These are phyloP conservation scores for Aureobasidium sp. DNA, from an alignment of 2,329 filamentous ascomycete genomes.

Conservation along the genomic window DNA sequence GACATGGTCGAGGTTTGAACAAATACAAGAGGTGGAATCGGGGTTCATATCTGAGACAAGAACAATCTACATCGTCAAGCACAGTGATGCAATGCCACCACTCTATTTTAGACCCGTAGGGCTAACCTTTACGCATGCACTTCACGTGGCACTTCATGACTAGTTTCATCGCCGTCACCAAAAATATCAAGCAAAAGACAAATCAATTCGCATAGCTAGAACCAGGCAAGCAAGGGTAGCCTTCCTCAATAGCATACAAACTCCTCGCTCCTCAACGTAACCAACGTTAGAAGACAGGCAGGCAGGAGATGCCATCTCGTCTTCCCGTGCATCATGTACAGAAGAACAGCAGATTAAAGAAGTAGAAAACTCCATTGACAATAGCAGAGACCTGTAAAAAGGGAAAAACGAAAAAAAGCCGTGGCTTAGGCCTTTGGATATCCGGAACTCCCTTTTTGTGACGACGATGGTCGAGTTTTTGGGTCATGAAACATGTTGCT, in stretches of 20 bases:
- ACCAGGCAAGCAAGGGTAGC: conserved; percentile 35
- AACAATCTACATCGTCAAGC: not conserved
- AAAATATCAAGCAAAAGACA: conserved; percentile 3
- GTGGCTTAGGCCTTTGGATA: conserved; percentile 18
- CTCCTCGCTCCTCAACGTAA: conserved; percentile 18
- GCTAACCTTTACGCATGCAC: not conserved
- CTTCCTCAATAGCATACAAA: conserved; percentile 37
- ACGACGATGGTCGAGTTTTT: conserved; percentile 15
- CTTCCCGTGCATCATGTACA: conserved; percentile 21
- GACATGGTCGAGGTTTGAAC: not conserved
- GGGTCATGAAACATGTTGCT: conserved; percentile 19
- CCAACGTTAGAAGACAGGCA: conserved; percentile 18
- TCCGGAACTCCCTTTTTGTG: conserved; percentile 21
- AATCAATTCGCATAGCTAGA: conserved; percentile 15
- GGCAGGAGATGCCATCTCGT: conserved; percentile 25
- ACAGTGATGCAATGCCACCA: conserved; percentile 2
- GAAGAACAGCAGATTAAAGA: conserved; percentile 15
- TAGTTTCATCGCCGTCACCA: not conserved
- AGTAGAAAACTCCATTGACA: conserved; percentile 17
- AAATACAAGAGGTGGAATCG: not conserved
- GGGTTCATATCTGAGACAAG: not conserved
- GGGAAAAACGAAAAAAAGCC: conserved; percentile 10
- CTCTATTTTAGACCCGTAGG: not conserved
- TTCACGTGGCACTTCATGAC: not conserved
- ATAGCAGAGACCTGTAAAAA: conserved; percentile 13